A percentile compares a stretch with the other conserved stretches of the same genome.
Evolutionary conservation across 2,329 filamentous ascomycete species (phyloP).

Genomic region (Fusarium gaditjirri): DNA sequence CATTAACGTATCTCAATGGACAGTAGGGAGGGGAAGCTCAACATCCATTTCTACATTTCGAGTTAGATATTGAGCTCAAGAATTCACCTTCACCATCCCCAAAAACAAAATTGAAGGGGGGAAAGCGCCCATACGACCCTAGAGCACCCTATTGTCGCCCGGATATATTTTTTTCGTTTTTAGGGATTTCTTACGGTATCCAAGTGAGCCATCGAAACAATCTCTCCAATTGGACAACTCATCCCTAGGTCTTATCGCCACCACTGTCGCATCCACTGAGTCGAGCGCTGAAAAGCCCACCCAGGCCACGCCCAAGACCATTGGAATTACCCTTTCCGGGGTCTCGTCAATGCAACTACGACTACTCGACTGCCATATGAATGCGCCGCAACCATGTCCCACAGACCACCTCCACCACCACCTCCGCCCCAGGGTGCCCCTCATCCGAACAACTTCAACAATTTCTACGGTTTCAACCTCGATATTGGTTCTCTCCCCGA

Average conservation of each 20-base stretch:
- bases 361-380: conserved; percentile 37
- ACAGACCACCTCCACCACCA: conserved; percentile 50
- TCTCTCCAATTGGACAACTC: conserved; percentile 5
- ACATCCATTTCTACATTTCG: not conserved
- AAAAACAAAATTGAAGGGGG: not conserved
- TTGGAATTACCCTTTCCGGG: conserved; percentile 23
- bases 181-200: conserved; percentile 5
- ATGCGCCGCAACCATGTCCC: conserved; percentile 48
- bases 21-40: not conserved
- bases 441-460: conserved; percentile 43
- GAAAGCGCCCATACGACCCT: conserved; percentile 1
- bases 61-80: not conserved
- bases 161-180: not conserved
- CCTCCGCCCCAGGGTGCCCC: conserved; percentile 43
- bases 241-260: not conserved
- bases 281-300: conserved; percentile 5
- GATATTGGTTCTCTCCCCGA: conserved; percentile 45
- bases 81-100: not conserved
- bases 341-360: conserved; percentile 45
- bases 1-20: not conserved
- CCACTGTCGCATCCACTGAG: conserved; percentile 17
- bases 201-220: not conserved
- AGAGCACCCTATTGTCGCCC: not conserved
- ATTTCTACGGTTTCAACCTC: conserved; percentile 51
- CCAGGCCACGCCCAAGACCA: conserved; percentile 15